Evolutionary conservation across 2,329 filamentous ascomycete species (phyloP), one percentile per base, ranked within the genome.

Genomic region (Fusarium illudens): DNA sequence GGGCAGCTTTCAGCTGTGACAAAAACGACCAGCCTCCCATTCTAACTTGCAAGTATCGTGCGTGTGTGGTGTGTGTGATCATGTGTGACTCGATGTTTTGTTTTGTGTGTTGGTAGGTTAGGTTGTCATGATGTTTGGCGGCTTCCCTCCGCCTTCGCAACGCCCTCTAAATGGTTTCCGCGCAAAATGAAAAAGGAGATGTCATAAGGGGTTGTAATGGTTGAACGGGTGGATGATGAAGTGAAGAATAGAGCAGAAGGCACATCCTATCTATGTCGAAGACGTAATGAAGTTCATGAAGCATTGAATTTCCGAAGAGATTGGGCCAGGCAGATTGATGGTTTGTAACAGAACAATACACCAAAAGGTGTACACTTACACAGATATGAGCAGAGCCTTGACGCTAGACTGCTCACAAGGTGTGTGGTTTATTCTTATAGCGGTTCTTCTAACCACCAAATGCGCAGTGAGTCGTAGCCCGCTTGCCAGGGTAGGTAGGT

Each of bases 91-190:
- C 22, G 57, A 17, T 34, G 20, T 51, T 36, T 22, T 27, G 32
- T 58, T 42, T 12, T 56, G 51, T 57, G 25, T 34, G 54, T 51
- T n/a, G n/a, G n/a, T n/a, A n/a, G n/a, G n/a, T n/a, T n/a, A n/a
- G n/a, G 46, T 39, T 66, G 58, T 66, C 56, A 54, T 64, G 49
- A 42, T 52, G 62, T 61, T 60, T 48, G 42, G 50, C 32, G 56
- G 60, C 48, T 49, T 62, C 52, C 53, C 22, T 34, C 37, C 46
- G 60, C 60, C 62, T 70, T 70, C 58, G 37, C 60, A 71, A 71
- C 71, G 71, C 67, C 62, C 65, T 72, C 71, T 73, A 73, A 68
- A 72, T 65, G 53, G 59, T 71, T 52, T 64, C 67, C 65, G 67
- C 39, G 60, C 60, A 70, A 68, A 61, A 62, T 49, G 20, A 37